Base-by-base conservation (phyloP, 768 basidiomycete genomes). In the Suillus subluteus region DNA sequence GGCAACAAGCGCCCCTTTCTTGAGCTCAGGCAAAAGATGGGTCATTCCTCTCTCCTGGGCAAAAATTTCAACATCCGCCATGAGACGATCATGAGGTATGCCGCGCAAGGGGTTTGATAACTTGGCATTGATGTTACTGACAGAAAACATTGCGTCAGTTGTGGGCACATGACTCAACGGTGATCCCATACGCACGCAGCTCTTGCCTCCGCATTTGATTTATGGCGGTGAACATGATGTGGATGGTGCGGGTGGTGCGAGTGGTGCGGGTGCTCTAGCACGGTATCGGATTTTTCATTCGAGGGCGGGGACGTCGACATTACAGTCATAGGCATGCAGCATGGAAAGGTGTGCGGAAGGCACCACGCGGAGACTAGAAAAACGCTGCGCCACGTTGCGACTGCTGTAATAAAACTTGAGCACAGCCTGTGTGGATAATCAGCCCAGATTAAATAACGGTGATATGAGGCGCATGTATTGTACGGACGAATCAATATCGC, bases 1-100 rank as follows among this genome's bases (percentile, higher is more conserved):
- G 2, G 92, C 91, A 26, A 94, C 72, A 56, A 93, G 78, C 0
- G 93, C 93, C n/a, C 87, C 92, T 78, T 91, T 92, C 72, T 83
- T 79, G 69, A 94, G 83, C 15, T 84, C 68, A 3, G 78, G 58
- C 2, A 79, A 70, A 23, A 84, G 80, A 56, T 87, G 83, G 9
- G 80, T 79, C 65, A 77, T 61, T 4, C 77, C 77, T 7, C 74
- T 71, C 63, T 77, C 82, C 63, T 77, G 79, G 0, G 87, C 85
- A 70, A 94, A 95, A 9, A 78, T 74, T 58, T 87, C 85, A 40
- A 88, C 91, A 64, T 88, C 83, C 3, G 80, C 74, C 70, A 90
- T 76, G 63, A 95, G 84, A 56, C 83, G 81, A 13, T 85, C 84
- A 50, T 86, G 81, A 13, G 90, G 80, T 50, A 92, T 84, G 46